phyloP scores from a whole-genome alignment of 768 basidiomycete species.

The Mycena pura region DNA sequence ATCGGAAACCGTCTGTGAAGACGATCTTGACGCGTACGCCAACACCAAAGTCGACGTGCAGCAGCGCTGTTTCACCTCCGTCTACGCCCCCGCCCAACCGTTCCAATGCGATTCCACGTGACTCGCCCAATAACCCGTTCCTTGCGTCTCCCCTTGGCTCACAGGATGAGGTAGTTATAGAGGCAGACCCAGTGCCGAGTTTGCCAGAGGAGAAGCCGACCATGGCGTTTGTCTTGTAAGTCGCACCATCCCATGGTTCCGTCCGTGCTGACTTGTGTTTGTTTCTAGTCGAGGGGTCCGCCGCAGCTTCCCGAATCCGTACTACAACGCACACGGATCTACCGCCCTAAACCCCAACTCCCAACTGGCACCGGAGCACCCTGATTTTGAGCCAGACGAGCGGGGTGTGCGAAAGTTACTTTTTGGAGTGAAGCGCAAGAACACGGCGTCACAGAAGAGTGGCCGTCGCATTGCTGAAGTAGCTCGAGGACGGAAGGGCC shows the following conservation, averaged over 20 bases:
- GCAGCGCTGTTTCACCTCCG: conserved; percentile 44
- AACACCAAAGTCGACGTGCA: conserved; percentile 21
- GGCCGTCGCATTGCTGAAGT: conserved; percentile 5
- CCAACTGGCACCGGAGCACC: conserved; percentile 63
- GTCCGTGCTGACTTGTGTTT: conserved; percentile 3
- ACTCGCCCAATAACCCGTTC: conserved; percentile 79
- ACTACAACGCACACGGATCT: conserved; percentile 56
- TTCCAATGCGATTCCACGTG: conserved; percentile 47
- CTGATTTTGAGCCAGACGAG: conserved; percentile 66
- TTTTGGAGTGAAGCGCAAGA: conserved; percentile 41
- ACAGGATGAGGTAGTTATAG: conserved; percentile 39
- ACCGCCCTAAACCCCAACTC: conserved; percentile 53
- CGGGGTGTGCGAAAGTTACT: conserved; percentile 63
- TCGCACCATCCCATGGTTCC: conserved; percentile 20
- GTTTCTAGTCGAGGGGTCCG: conserved; percentile 70
- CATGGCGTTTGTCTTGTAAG: conserved; percentile 78
- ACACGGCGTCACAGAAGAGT: conserved; percentile 5
- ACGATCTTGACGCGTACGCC: conserved; percentile 2
- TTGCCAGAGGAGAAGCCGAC: conserved; percentile 62
- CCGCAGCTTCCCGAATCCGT: conserved; percentile 66
- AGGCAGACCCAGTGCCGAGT: conserved; percentile 46
- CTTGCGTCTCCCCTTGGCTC: conserved; percentile 48
- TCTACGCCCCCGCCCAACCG: conserved; percentile 44
- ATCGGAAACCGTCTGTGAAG: conserved; percentile 46
- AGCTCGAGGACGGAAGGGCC: conserved; percentile 14